A percentile compares a stretch with the other conserved stretches of the same genome.
Evolutionary conservation across 179 eudicot genomes (phyloP).

Genomic region (Silene noctiflora): DNA sequence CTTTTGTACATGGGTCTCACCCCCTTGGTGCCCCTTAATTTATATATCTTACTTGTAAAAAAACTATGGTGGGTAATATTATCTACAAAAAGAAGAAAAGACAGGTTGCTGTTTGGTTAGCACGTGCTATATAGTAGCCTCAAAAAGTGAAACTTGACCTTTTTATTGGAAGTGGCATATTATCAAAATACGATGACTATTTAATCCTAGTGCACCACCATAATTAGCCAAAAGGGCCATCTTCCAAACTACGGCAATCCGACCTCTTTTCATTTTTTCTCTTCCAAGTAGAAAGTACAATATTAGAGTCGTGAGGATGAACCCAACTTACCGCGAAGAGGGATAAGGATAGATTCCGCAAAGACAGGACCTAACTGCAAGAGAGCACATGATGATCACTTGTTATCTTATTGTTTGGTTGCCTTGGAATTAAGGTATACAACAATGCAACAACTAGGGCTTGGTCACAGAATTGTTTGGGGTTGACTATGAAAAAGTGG

Average conservation of each 20-base stretch:
- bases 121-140: not conserved
- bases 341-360: no score
- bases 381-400: no score
- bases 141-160: not conserved
- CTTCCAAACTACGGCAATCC: not conserved
- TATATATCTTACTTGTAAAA: no score
- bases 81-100: not conserved
- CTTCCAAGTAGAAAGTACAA: not conserved
- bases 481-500: not conserved
- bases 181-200: not conserved
- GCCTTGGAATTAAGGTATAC: not conserved
- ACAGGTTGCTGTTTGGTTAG: not conserved
- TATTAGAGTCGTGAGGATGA: not conserved
- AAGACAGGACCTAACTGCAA: no score
- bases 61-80: not conserved
- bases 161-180: no score
- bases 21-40: no score
- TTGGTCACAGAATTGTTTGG: not conserved
- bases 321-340: no score
- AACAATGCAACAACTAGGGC: not conserved
- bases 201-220: not conserved
- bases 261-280: not conserved
- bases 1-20: no score
- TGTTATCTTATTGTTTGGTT: not conserved
- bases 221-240: not conserved